Evolutionary conservation across 2,329 filamentous ascomycete genomes (phyloP).

Genomic region (Ophiocordyceps robertsii): DNA sequence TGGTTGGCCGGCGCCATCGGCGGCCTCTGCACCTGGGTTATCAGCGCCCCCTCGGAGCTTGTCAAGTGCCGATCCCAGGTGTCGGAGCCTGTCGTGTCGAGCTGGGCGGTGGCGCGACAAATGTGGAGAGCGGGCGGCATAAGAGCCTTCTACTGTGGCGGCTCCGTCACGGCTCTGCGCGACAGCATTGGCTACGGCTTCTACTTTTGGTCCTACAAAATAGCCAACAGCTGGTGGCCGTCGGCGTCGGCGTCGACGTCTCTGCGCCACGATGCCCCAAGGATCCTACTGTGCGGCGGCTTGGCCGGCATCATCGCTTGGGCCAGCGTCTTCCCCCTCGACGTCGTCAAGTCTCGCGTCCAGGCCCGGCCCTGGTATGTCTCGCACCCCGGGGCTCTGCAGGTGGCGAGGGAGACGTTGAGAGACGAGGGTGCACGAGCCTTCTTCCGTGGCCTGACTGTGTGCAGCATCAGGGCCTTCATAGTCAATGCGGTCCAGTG

Average conservation of each 20-base stretch:
- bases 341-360: slow-evolving; percentile 86
- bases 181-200: slow-evolving; percentile 94
- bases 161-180: slow-evolving; percentile 64
- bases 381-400: slow-evolving; percentile 37
- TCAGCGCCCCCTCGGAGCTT: slow-evolving; percentile 81
- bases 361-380: slow-evolving; percentile 49
- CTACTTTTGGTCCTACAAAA: slow-evolving; percentile 90
- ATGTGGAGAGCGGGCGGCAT: slow-evolving; percentile 45
- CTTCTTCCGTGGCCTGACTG: slow-evolving; percentile 62
- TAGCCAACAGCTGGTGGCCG: slow-evolving; percentile 48
- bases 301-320: slow-evolving; percentile 80
- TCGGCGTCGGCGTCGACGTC: slow-evolving; percentile 14
- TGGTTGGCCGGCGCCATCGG: slow-evolving; percentile 72
- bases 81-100: slow-evolving; percentile 32
- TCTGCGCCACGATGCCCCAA: slow-evolving; percentile 35
- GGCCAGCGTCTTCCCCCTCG: slow-evolving; percentile 81
- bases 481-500: slow-evolving; percentile 89
- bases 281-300: slow-evolving; percentile 70
- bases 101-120: slow-evolving; percentile 49
- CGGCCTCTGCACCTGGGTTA: slow-evolving; percentile 71
- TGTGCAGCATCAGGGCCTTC: slow-evolving; percentile 80
- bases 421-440: slow-evolving; percentile 42
- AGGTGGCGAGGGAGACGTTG: slow-evolving; percentile 55
- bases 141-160: slow-evolving; percentile 68
- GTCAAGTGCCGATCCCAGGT: slow-evolving; percentile 83